Percentiles rank a stretch among this genome's conserved stretches.
phyloP scores from a whole-genome alignment of 768 basidiomycete genomes.

The Coprinellus aureogranulatus region DNA sequence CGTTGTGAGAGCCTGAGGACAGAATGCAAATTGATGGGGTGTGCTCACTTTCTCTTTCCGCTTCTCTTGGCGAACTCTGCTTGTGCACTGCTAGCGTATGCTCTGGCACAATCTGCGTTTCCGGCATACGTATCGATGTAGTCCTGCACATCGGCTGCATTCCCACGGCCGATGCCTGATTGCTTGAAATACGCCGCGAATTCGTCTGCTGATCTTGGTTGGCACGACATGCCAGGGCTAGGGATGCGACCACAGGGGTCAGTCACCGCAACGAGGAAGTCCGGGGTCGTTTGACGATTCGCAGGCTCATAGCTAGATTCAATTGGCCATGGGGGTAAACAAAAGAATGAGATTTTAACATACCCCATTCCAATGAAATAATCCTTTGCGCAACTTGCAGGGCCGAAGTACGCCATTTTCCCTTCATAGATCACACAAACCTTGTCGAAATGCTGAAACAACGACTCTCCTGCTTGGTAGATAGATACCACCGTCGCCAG shows the following conservation, averaged over 20 bases:
- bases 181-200: constrained; percentile 49
- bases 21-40: not conserved
- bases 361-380: constrained; percentile 68
- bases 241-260: constrained; percentile 59
- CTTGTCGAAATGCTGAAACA: constrained; percentile 72
- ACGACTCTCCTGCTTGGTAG: constrained; percentile 76
- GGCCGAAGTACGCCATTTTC: constrained; percentile 72
- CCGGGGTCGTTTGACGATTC: constrained; percentile 62
- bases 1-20: too few relatives aligned
- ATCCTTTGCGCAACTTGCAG: constrained; percentile 56
- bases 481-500: constrained; percentile 72
- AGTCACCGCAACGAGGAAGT: constrained; percentile 62
- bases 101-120: constrained; percentile 37
- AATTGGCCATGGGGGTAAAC: not conserved
- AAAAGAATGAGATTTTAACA: not conserved
- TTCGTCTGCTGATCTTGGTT: constrained; percentile 56
- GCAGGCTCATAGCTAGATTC: constrained; percentile 49
- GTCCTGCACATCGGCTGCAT: constrained; percentile 43
- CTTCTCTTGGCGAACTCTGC: constrained; percentile 51
- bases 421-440: constrained; percentile 78
- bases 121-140: constrained; percentile 47
- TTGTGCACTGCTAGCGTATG: constrained; percentile 47
- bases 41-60: constrained; percentile 29
- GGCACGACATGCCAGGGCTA: constrained; percentile 38
- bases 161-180: constrained; percentile 39